Conservation (phyloP, 2,329 filamentous ascomycete genomes). For the Ascocoryne sarcoides region DNA sequence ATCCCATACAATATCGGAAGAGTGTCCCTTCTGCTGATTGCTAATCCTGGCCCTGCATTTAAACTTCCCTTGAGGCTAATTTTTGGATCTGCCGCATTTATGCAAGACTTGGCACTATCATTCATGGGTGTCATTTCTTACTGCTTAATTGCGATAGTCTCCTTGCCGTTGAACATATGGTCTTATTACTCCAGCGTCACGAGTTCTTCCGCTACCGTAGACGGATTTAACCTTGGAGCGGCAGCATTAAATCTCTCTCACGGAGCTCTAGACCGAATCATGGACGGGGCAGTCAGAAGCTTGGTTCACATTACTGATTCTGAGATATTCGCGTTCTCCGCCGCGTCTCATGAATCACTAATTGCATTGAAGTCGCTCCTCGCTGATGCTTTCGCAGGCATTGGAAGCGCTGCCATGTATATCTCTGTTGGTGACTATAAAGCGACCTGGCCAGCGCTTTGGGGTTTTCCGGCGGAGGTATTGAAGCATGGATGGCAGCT, state of each 20-base stretch:
- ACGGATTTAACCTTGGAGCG: slow-evolving; percentile 7
- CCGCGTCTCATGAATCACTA: slow-evolving; percentile 64
- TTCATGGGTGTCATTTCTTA: slow-evolving; percentile 46
- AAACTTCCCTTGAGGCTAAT: slow-evolving; percentile 64
- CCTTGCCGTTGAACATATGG: slow-evolving; percentile 13
- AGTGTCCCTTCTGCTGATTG: slow-evolving; percentile 67
- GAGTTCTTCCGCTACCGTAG: neutral
- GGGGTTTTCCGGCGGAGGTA: slow-evolving; percentile 2
- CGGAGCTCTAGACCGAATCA: slow-evolving; percentile 31
- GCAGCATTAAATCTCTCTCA: slow-evolving; percentile 20
- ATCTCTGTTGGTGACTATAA: slow-evolving; percentile 37
- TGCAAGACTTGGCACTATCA: slow-evolving; percentile 68
- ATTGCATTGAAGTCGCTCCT: slow-evolving; percentile 49
- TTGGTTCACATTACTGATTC: slow-evolving; percentile 37
- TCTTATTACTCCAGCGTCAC: slow-evolving; percentile 6
- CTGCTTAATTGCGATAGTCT: slow-evolving; percentile 16
- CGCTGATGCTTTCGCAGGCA: slow-evolving; percentile 31
- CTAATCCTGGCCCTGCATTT: slow-evolving; percentile 63
- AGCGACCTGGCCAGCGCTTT: slow-evolving; percentile 14
- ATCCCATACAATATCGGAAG: slow-evolving; percentile 89
- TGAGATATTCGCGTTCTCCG: slow-evolving; percentile 69
- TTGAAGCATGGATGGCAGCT: slow-evolving; percentile 8
- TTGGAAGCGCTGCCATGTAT: slow-evolving; percentile 35
- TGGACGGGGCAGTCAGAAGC: slow-evolving; percentile 41
- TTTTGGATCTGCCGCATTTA: slow-evolving; percentile 65